Conservation (phyloP, 2,329 filamentous ascomycete species). For the Amphichorda felina region DNA sequence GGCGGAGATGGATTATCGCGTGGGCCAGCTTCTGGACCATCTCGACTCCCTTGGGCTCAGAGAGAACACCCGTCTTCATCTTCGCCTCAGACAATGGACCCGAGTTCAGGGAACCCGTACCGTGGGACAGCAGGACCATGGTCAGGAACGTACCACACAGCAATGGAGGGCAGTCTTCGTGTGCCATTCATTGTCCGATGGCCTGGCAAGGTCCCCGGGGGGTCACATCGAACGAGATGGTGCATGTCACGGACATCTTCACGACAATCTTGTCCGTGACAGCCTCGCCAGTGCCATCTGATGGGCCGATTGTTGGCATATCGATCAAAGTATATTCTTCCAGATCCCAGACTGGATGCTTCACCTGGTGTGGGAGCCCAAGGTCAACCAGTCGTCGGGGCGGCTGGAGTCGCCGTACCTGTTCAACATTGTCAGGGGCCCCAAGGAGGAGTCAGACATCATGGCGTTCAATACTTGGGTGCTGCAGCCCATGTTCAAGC, state of each 20-base stretch:
- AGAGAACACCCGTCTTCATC: slow-evolving; percentile 19
- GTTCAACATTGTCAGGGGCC: slow-evolving; percentile 17
- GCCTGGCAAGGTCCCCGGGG: slow-evolving; percentile 15
- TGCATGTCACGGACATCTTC: slow-evolving; percentile 20
- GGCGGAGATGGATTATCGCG: slow-evolving; percentile 19
- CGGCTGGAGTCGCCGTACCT: slow-evolving; percentile 18
- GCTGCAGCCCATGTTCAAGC: slow-evolving; percentile 15
- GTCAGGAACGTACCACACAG: slow-evolving; percentile 21
- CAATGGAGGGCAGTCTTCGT: slow-evolving; percentile 21
- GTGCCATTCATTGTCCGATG: slow-evolving; percentile 22
- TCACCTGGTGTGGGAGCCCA: slow-evolving; percentile 20
- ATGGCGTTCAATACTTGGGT: slow-evolving; percentile 19
- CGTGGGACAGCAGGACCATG: slow-evolving; percentile 19
- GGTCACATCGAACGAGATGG: slow-evolving; percentile 15
- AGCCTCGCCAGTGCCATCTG: slow-evolving; percentile 7
- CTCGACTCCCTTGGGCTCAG: slow-evolving; percentile 14
- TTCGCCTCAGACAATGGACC: slow-evolving; percentile 23
- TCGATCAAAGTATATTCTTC: slow-evolving; percentile 16
- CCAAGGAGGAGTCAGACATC: slow-evolving; percentile 20
- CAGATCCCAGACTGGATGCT: slow-evolving; percentile 20
- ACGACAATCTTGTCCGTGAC: slow-evolving; percentile 16
- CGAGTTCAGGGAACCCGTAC: slow-evolving; percentile 18
- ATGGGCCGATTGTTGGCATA: slow-evolving; percentile 18
- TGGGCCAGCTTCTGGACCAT: slow-evolving; percentile 18
- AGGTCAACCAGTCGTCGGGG: slow-evolving; percentile 18